These are phyloP conservation scores for Prorocentrum cordatum DNA, from an alignment of 169 alveolate genomes.

Conservation along the genomic window DNA sequence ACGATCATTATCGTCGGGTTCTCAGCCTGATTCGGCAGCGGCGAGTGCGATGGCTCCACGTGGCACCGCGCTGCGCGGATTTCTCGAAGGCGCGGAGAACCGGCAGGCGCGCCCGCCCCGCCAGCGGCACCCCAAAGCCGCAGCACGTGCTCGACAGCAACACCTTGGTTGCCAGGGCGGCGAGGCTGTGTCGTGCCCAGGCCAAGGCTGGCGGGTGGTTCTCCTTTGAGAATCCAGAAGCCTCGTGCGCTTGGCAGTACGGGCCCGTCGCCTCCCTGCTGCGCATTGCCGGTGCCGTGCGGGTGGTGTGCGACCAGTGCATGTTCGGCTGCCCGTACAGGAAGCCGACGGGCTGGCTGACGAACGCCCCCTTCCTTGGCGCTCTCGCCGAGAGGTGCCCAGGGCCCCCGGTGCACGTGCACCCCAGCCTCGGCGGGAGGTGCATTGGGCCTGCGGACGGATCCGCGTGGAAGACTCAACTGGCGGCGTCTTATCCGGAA, in stretches of 20 bases:
- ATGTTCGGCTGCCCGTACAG: not conserved
- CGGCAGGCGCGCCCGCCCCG: not conserved
- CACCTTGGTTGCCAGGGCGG: not conserved
- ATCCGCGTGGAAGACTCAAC: too few relatives aligned
- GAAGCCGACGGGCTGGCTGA: not conserved
- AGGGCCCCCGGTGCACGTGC: not conserved
- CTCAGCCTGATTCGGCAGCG: not conserved
- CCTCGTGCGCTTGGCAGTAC: not conserved
- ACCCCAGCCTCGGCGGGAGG: too few relatives aligned
- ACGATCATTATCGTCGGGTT: not conserved
- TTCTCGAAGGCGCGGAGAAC: not conserved
- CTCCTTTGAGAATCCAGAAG: not conserved
- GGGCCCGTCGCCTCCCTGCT: not conserved
- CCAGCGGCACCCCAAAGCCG: not conserved
- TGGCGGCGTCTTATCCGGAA: too few relatives aligned
- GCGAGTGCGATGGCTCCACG: not conserved
- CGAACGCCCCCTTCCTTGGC: not conserved
- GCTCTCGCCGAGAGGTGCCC: not conserved
- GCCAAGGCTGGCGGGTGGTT: conserved; percentile 4
- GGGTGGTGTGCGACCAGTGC: not conserved
- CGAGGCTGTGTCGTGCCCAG: not conserved
- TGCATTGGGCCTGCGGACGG: too few relatives aligned
- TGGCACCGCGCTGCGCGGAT: not conserved
- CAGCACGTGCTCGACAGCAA: not conserved
- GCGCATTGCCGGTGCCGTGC: not conserved